Conservation (phyloP, 371 early-diverging fungal species). For the Mortierella polycephala region DNA sequence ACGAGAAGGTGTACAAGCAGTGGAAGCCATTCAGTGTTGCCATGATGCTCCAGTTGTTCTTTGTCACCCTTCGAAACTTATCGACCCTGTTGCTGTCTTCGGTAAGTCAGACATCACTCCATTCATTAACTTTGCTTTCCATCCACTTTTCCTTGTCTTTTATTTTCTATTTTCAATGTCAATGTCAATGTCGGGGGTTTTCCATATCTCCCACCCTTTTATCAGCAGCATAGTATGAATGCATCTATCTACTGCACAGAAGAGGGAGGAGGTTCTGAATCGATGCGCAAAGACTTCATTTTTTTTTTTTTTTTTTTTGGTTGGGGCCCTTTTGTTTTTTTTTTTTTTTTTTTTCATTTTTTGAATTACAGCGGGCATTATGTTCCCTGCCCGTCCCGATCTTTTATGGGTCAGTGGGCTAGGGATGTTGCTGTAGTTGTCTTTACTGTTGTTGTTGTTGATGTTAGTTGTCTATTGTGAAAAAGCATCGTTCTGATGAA, state of each 20-base stretch:
- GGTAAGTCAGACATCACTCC: slow-evolving; percentile 10
- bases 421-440: no score
- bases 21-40: slow-evolving; percentile 43
- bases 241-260: no score
- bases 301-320: neutral
- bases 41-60: slow-evolving; percentile 43
- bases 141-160: neutral
- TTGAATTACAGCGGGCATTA: neutral
- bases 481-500: no score
- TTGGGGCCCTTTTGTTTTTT: neutral
- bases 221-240: no score
- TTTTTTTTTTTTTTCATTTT: slow-evolving; percentile 1
- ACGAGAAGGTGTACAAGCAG: slow-evolving; percentile 25
- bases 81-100: slow-evolving; percentile 45
- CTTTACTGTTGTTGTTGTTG: no score
- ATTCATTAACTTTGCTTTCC: no score
- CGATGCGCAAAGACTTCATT: no score
- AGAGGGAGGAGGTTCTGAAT: no score
- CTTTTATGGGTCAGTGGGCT: neutral
- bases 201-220: no score
- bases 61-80: slow-evolving; percentile 41
- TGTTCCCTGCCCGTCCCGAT: neutral
- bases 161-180: neutral
- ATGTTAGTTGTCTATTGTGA: no score
- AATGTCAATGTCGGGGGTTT: no score